Conservation (phyloP, 1,139 yeast species). For the Candida frijolesensis region DNA sequence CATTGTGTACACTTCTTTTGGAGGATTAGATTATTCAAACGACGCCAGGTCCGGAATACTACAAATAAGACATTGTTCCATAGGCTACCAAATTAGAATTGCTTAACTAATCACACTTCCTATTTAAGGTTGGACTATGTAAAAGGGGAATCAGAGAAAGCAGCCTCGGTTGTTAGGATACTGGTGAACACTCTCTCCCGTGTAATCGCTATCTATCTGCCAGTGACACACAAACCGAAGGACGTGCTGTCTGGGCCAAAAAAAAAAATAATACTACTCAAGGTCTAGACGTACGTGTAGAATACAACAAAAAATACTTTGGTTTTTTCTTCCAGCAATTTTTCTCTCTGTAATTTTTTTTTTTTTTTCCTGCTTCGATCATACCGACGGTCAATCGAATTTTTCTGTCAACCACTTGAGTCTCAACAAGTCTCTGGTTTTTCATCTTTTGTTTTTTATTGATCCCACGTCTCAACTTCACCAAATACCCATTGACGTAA, state of each 20-base stretch:
- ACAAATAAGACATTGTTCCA: not conserved
- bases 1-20: no score
- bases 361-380: not conserved
- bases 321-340: not conserved
- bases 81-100: no score
- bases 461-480: not conserved
- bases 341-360: not conserved
- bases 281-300: not conserved
- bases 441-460: not conserved
- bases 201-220: not conserved
- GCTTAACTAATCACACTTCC: no score
- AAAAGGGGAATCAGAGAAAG: no score
- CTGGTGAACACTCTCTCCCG: not conserved
- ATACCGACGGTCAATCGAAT: not conserved
- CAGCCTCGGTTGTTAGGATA: no score
- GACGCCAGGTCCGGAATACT: not conserved
- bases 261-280: not conserved
- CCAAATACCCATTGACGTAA: not conserved
- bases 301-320: not conserved
- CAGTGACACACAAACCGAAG: not conserved
- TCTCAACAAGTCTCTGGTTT: not conserved
- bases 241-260: not conserved
- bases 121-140: no score
- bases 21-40: not conserved
- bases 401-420: not conserved